phyloP scores from a whole-genome alignment of 768 basidiomycete species.

The Auriscalpium microsporum region DNA sequence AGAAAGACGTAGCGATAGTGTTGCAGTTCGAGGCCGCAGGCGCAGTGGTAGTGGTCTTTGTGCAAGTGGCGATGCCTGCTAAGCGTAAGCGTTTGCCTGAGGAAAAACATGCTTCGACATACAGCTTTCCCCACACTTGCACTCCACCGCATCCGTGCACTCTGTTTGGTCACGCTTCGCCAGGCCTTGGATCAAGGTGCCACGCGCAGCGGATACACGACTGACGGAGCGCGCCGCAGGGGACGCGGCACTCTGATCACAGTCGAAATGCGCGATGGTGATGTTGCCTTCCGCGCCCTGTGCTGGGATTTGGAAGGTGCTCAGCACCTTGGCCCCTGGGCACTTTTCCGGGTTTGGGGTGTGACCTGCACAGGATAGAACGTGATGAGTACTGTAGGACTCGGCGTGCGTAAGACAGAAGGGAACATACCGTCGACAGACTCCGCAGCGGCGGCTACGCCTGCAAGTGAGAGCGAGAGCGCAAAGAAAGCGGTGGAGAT shows the following conservation, averaged over 20 bases:
- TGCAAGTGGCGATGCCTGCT: neutral
- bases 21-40: neutral
- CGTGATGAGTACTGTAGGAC: neutral
- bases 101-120: neutral
- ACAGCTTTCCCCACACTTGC: neutral
- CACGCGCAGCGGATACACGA: neutral
- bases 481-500: neutral
- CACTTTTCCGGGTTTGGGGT: neutral
- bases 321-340: neutral
- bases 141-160: neutral
- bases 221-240: neutral
- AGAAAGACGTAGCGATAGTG: neutral
- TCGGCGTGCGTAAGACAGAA: neutral
- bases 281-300: neutral
- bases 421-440: neutral
- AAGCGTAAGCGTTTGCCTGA: neutral
- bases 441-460: neutral
- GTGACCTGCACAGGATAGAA: neutral
- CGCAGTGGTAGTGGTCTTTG: neutral
- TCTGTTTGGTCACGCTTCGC: neutral
- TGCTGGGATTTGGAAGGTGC: neutral
- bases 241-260: neutral
- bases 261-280: neutral
- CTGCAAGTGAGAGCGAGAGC: neutral
- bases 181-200: neutral